These are phyloP conservation scores for Fusarium vanettenii DNA, from an alignment of 2,329 filamentous ascomycete species.

Conservation along the genomic window DNA sequence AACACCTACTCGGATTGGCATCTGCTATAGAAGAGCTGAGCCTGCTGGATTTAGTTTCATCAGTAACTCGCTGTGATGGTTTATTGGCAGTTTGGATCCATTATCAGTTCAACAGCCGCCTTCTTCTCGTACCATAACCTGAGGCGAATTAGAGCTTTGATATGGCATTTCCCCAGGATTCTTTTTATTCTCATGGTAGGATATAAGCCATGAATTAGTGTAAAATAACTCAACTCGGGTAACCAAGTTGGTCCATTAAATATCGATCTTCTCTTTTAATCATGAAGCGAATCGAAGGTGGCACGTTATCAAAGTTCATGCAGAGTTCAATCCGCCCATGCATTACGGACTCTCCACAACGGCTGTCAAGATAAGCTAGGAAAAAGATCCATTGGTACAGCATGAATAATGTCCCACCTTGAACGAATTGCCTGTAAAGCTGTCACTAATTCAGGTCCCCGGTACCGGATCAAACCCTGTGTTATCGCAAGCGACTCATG, in stretches of 20 bases:
- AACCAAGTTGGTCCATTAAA: background rate
- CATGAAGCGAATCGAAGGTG: background rate
- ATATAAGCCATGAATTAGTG: background rate
- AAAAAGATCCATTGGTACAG: background rate
- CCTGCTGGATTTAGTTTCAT: background rate
- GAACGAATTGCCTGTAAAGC: background rate
- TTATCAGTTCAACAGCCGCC: background rate
- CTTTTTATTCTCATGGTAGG: background rate
- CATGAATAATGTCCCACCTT: background rate
- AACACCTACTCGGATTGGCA: background rate
- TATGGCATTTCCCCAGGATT: background rate
- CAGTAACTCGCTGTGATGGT: background rate
- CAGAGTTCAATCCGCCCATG: background rate
- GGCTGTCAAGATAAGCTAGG: background rate
- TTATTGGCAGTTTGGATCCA: background rate
- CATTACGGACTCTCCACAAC: background rate
- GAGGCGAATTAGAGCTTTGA: background rate
- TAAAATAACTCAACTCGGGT: background rate
- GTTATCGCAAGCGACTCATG: conserved; percentile 4
- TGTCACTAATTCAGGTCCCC: background rate
- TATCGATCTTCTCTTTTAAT: background rate
- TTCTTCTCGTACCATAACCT: too few relatives aligned
- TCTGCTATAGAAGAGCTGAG: background rate
- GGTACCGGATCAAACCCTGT: conserved; percentile 3
- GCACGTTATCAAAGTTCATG: background rate